A percentile compares a stretch with the other conserved stretches of the same genome.
Evolutionary conservation across 306 rosid genomes (phyloP).

Genomic region (Prosopis cineraria): DNA sequence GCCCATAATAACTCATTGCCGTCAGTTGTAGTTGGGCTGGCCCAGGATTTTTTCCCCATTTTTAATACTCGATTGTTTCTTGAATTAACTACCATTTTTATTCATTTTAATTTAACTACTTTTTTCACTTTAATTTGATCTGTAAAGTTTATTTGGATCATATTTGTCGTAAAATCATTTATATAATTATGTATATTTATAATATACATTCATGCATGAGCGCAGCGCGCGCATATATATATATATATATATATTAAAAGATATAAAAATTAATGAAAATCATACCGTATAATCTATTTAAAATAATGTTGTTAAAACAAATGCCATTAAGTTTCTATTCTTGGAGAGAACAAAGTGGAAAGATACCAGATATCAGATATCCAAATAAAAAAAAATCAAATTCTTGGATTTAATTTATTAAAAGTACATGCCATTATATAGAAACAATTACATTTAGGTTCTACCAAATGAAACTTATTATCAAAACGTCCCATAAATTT

Average conservation of each 20-base stretch:
- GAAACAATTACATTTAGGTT: no score
- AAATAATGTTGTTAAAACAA: neutral
- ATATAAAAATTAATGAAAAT: neutral
- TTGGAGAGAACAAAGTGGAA: neutral
- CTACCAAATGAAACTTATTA: no score
- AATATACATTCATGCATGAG: no score
- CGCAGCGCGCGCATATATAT: no score
- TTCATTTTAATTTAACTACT: no score
- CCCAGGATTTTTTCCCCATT: neutral
- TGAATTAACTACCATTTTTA: neutral
- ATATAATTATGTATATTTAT: no score
- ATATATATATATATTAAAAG: neutral
- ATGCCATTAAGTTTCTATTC: no score
- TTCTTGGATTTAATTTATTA: neutral
- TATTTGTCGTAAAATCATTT: neutral
- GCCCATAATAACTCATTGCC: neutral
- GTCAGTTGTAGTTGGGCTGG: neutral
- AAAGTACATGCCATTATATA: no score
- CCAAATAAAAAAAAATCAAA: neutral
- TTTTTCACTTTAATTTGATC: neutral
- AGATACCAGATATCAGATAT: no score
- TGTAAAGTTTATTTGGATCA: neutral
- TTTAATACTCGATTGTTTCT: neutral
- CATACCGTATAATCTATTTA: neutral
- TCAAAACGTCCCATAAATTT: no score